Evolutionary conservation across 768 basidiomycete species (phyloP), one percentile per base, ranked within the genome.

Genomic region (Lactifluus echinatus): DNA sequence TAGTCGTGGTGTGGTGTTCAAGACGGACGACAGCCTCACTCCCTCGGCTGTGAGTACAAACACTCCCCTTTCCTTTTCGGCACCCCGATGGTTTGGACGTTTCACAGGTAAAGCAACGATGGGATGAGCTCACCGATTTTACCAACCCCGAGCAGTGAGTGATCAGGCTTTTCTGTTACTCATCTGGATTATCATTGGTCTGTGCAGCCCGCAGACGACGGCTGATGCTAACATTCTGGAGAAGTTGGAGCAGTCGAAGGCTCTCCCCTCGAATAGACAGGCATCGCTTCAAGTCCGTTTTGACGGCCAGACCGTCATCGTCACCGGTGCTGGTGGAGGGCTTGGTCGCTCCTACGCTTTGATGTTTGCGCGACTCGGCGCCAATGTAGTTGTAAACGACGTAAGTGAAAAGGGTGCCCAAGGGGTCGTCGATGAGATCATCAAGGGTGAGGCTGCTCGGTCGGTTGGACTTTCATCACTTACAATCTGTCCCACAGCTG

Each of bases 371-470:
- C 83, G 80, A 53, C 82, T 94, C 8, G 95, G 96, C n/a, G 95
- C 93, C 10, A 96, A 96, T 65, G 89, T 99, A 31, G 89, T 98
- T 44, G 83, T 98, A 42, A 99, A 98, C 68, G 96, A 99, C 66
- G 85, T 97, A 46, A 92, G 79, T 68, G 87, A 85, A 66, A 89
- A 93, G 64, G 85, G 80, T 2, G 93, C 93, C 7, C 81, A 82
- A 21, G 73, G 79, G 8, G 93, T 98, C 2, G 92, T 91, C 17
- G 80, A 85, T n/a, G 93, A 97, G 68, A 81, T 98, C 57, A 77
- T 80, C 59, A 80, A 84, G 69, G 83, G 93, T 89, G 28, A 50
- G 42, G 76, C 67, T 24, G 21, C 36, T 33, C 11, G 11, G 44
- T 11, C 15, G 6, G 37, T 34, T 49, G 17, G 34, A 26, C 45